Evolutionary conservation across 2,329 filamentous ascomycete genomes (phyloP), one percentile per base, ranked within the genome.

Genomic region (Botrytis galanthina): DNA sequence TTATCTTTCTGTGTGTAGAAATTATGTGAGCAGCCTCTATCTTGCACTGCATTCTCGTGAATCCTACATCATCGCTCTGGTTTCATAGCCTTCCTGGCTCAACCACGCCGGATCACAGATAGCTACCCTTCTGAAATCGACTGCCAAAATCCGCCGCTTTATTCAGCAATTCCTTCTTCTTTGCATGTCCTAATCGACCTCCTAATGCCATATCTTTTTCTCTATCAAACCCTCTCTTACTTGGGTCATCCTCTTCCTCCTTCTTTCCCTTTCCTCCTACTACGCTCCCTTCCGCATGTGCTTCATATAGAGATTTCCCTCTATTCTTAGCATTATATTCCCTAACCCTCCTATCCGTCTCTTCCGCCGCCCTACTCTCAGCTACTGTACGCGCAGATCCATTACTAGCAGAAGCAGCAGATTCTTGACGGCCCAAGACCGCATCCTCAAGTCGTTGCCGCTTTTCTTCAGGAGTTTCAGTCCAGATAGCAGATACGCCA

Each of bases 191-290:
- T 71, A 98, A 89, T 79, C 89, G 90, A 29, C 89, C 89, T 14
- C 91, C 91, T 3, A 93, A 84, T 57, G 89, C 92, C 89, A 98
- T 97, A 82, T 98, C 96, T 84, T 98, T 98, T 82, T 98, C 93
- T 75, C 90, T 88, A 83, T 98, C 94, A 83, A 98, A 98, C 0
- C 89, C 92, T 75, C 95, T 87, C 82, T 92, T 92, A 82, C 94
- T 97, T 0, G 96, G 95, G 81, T 98, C 95, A 82, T 98, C 95
- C 35, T 96, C 93, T 76, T 93, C 89, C 10, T 77, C 71, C 72
- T 73, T 72, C 12, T 73, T 74, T 26, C 73, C 76, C 42, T 69
- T 77, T 64, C 76, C 75, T 81, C 71, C 72, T 14, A 44, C 62
- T 74, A 75, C 67, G 46, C 74, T 80, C 82, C 83, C 78, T 76